A percentile compares a stretch with the other conserved stretches of the same genome.
Conservation (phyloP, 2,329 filamentous ascomycete genomes). For the Calonectria montana region DNA sequence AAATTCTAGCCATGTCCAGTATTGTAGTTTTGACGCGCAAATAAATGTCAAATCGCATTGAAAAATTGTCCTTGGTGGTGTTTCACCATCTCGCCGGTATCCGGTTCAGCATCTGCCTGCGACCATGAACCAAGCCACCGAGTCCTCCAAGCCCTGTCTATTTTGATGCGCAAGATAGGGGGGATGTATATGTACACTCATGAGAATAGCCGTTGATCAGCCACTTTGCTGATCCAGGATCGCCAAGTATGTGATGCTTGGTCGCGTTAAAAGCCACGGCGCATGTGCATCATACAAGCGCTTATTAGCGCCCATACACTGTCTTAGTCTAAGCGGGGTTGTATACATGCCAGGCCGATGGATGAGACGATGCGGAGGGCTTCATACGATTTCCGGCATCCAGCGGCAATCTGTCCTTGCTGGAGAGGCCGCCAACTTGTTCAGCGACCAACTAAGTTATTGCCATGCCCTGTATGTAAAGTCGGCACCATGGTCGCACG, state of each 20-base stretch:
- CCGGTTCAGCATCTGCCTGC: background rate
- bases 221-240: background rate
- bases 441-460: background rate
- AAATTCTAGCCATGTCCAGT: no score
- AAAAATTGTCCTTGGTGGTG: background rate
- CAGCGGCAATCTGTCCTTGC: background rate
- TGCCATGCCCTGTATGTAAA: background rate
- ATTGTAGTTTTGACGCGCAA: no score
- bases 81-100: background rate
- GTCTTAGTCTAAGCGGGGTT: background rate
- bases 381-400: background rate
- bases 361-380: background rate
- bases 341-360: background rate
- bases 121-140: background rate
- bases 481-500: background rate
- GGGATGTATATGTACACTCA: no score
- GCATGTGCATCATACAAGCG: background rate
- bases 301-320: background rate
- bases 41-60: no score
- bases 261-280: background rate
- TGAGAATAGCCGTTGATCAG: background rate
- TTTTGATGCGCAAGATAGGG: background rate
- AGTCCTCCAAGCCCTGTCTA: background rate
- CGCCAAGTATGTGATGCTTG: background rate
- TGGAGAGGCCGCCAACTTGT: background rate